A percentile compares a stretch with the other conserved stretches of the same genome.
These are phyloP conservation scores for Sherardia arvensis DNA, from an alignment of 257 asterid species.

Conservation along the genomic window DNA sequence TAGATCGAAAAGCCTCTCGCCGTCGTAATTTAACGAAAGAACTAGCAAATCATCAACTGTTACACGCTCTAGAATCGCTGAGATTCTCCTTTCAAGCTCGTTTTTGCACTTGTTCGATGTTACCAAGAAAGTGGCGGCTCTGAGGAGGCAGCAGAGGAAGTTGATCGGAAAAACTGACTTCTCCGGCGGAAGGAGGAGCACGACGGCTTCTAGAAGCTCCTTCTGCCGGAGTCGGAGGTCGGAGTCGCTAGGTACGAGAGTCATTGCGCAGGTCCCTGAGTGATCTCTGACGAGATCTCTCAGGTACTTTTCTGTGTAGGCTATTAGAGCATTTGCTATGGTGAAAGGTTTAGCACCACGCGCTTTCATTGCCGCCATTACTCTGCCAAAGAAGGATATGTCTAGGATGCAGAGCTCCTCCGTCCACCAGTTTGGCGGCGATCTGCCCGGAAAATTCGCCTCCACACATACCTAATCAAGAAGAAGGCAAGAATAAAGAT, in stretches of 20 bases:
- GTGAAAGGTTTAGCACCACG: conserved; percentile 78
- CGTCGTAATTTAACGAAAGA: conserved; percentile 65
- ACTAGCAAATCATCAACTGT: conserved; percentile 72
- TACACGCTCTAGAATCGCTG: conserved; percentile 55
- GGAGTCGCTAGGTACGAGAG: conserved; percentile 25
- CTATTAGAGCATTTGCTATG: conserved; percentile 67
- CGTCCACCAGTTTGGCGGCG: conserved; percentile 99
- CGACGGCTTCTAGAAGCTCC: conserved; percentile 64
- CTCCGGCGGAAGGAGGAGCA: conserved; percentile 51
- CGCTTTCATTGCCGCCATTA: conserved; percentile 48
- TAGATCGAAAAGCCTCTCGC: conserved; percentile 71
- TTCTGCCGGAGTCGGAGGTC: conserved; percentile 41
- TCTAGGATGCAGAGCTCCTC: conserved; percentile 80
- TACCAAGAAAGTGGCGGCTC: conserved; percentile 66
- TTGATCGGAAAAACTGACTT: conserved; percentile 69
- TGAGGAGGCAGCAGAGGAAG: conserved; percentile 78
- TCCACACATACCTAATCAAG: conserved; percentile 68
- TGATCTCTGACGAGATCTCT: conserved; percentile 77
- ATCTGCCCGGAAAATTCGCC: conserved; percentile 91
- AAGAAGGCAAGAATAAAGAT: neutral
- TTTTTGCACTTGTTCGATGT: conserved; percentile 48
- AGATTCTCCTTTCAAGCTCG: conserved; percentile 69
- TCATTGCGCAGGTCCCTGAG: conserved; percentile 65
- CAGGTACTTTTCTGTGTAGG: conserved; percentile 66
- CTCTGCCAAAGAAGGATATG: conserved; percentile 49